phyloP scores from a whole-genome alignment of 2,329 filamentous ascomycete genomes.

The Alternaria incomplexa region DNA sequence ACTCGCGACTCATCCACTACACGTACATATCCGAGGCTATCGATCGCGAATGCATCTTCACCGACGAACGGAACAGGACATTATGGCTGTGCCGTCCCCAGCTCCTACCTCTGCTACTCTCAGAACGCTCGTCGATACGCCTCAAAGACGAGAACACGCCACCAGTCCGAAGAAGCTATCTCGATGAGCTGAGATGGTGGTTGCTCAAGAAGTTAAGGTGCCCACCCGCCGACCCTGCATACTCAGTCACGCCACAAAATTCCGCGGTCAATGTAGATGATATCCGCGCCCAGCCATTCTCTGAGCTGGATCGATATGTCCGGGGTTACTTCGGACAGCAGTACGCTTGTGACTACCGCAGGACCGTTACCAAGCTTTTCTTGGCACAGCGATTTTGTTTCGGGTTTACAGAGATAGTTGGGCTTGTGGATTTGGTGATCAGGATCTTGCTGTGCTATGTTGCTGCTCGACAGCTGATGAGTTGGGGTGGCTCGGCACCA shows the following conservation, averaged over 20 bases:
- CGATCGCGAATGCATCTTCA: constrained; percentile 61
- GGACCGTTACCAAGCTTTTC: constrained; percentile 49
- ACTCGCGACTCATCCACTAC: constrained; percentile 69
- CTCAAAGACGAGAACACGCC: constrained; percentile 27
- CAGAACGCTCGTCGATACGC: constrained; percentile 39
- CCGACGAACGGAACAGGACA: constrained; percentile 63
- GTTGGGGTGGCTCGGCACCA: background rate
- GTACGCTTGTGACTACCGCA: constrained; percentile 44
- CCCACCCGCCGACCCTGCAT: constrained; percentile 47
- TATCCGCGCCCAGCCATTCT: constrained; percentile 46
- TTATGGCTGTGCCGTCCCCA: constrained; percentile 63
- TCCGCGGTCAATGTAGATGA: constrained; percentile 35
- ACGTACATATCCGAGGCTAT: constrained; percentile 67
- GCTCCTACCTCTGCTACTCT: constrained; percentile 49
- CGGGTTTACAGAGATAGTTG: constrained; percentile 50
- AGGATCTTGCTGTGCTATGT: constrained; percentile 60
- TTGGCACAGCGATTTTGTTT: constrained; percentile 50
- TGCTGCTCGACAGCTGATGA: constrained; percentile 32
- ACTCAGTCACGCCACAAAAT: constrained; percentile 33
- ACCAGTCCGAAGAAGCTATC: constrained; percentile 9
- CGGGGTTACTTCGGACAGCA: constrained; percentile 13
- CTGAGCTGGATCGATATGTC: constrained; percentile 51
- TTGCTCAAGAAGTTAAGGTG: constrained; percentile 49
- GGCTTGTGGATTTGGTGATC: constrained; percentile 78
- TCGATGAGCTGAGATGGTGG: constrained; percentile 45